Evolutionary conservation across 2,329 filamentous ascomycete species (phyloP), one percentile per base, ranked within the genome.

Genomic region (Fusarium illudens): DNA sequence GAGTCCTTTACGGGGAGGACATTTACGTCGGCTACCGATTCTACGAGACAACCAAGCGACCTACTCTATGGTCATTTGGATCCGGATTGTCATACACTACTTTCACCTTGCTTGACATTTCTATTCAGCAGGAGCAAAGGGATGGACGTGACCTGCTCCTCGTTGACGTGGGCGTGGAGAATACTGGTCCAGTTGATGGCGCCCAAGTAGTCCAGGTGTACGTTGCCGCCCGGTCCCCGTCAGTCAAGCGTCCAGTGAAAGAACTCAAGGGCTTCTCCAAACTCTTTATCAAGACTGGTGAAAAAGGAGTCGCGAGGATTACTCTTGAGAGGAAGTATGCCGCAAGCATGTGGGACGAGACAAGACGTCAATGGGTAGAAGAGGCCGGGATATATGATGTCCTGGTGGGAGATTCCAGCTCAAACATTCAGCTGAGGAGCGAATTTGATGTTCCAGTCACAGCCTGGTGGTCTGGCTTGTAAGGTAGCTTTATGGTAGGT

Each of bases 1-100:
- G 90, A 60, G 89, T 90, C 0, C 81, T 93, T 1, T 96, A 95
- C 75, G 91, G 91, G 48, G 92, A 96, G 77, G 92, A 93, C 64
- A 82, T 96, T 48, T 95, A 93, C 76, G 84, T 95, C 34, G 92
- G 92, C 3, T 96, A 96, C 79, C 85, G 92, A 20, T 93, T 89
- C 81, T 95, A 93, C 76, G 92, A 96, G 74, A 89, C 86, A 71
- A 83, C 86, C 17, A 83, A 89, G 36, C 83, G 88, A 91, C 27
- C 95, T 94, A 78, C 86, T 90, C 60, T 96, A 96, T 75, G 92
- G 92, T 12, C 89, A 93, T 36, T 36, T 11, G 33, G 33, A 3
- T 36, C 33, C 73, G 93, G 92, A 3, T 82, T 96, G 1, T 92
- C 90, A n/a, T 96, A 94, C 78, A 94, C 92, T 0, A 87, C 81